Evolutionary conservation across 352 stramenopile species (phyloP).

Genomic region (Globisporangium lucens): DNA sequence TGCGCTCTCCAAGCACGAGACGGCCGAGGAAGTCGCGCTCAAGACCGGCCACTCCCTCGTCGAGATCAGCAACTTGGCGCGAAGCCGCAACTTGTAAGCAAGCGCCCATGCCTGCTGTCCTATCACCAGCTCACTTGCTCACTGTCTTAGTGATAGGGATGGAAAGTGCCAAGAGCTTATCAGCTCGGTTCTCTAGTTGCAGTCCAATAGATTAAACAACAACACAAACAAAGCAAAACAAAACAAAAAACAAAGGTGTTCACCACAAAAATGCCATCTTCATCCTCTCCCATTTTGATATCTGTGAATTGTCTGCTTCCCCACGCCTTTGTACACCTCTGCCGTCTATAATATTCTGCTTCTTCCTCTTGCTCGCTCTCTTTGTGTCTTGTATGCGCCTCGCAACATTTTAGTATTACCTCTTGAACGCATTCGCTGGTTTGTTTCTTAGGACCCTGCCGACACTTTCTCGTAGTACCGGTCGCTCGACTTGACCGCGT

Average conservation of each 20-base stretch:
- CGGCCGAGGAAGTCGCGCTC: conserved; percentile 90
- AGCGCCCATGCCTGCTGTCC: background rate
- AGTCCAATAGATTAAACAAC: conserved; percentile 12
- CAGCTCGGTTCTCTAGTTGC: background rate
- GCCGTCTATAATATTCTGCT: conserved; percentile 3
- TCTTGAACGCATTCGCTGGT: background rate
- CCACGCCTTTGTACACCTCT: conserved; percentile 1
- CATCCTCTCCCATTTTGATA: background rate
- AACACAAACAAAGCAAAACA: conserved; percentile 7
- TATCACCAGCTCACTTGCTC: background rate
- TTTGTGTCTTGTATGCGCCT: background rate
- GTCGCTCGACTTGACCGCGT: conserved; percentile 67
- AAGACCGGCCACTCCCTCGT: conserved; percentile 89
- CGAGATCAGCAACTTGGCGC: conserved; percentile 74
- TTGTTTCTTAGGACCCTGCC: conserved; percentile 9
- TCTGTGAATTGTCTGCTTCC: background rate
- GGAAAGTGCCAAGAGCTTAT: background rate
- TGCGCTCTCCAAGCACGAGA: conserved; percentile 92
- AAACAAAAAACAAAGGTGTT: conserved; percentile 7
- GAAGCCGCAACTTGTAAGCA: conserved; percentile 63
- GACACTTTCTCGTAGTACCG: conserved; percentile 54
- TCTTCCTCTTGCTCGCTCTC: background rate
- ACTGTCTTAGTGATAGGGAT: background rate
- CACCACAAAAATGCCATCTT: background rate
- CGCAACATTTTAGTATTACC: background rate